These are phyloP conservation scores for Metarhizium sp. DNA, from an alignment of 2,329 filamentous ascomycete species.

Conservation along the genomic window DNA sequence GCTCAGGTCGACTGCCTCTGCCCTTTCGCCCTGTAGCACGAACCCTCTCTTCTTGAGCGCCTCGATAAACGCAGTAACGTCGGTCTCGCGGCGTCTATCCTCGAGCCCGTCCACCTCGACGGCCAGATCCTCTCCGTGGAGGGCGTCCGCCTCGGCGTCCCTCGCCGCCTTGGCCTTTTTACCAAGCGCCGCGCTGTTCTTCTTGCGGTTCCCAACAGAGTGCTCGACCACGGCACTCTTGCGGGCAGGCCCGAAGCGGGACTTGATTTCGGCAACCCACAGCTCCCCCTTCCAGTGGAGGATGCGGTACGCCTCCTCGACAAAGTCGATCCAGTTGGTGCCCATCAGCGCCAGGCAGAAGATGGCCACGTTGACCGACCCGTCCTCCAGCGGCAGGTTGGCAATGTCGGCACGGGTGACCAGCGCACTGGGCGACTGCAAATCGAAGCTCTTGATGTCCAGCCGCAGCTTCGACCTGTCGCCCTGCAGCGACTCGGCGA, in stretches of 20 bases:
- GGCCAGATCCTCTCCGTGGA: constrained; percentile 48
- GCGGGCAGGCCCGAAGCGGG: constrained; percentile 54
- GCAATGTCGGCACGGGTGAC: constrained; percentile 88
- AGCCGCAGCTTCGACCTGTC: constrained; percentile 60
- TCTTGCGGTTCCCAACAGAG: constrained; percentile 62
- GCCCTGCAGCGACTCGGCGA: constrained; percentile 59
- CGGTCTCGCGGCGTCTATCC: constrained; percentile 61
- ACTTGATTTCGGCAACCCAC: constrained; percentile 97
- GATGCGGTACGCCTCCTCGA: constrained; percentile 90
- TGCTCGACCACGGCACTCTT: constrained; percentile 46
- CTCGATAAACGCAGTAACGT: constrained; percentile 79
- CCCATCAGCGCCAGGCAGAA: constrained; percentile 98
- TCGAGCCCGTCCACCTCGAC: constrained; percentile 63
- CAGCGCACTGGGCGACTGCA: constrained; percentile 65
- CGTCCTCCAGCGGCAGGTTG: constrained; percentile 65
- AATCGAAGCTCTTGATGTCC: constrained; percentile 74
- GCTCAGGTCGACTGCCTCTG: constrained; percentile 60
- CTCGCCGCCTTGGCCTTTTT: constrained; percentile 37
- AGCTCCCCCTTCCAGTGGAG: constrained; percentile 91
- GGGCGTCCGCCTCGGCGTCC: constrained; percentile 34
- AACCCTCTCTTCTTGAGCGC: constrained; percentile 77
- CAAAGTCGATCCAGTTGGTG: constrained; percentile 94
- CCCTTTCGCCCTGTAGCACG: constrained; percentile 58
- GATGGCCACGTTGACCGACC: constrained; percentile 74
- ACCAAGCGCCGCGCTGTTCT: constrained; percentile 25